phyloP scores from a whole-genome alignment of 2,329 filamentous ascomycete species.

The Colletotrichum tofieldiae region DNA sequence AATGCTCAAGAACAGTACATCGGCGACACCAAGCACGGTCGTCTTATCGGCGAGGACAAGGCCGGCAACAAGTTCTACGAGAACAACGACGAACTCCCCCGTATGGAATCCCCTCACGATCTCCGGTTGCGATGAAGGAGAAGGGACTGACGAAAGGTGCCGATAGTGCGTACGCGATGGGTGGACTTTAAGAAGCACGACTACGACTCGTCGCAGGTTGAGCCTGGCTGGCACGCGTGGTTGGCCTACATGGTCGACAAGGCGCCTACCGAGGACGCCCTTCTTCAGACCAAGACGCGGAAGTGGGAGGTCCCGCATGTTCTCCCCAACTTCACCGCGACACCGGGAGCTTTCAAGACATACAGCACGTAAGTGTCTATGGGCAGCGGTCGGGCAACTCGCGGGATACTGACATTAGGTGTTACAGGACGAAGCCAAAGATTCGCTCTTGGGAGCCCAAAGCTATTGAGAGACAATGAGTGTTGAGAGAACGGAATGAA shows the following conservation, averaged over 20 bases:
- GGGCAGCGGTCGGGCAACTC: background rate
- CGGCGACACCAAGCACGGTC: constrained; percentile 95
- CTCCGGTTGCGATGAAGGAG: constrained; percentile 28
- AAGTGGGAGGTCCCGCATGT: constrained; percentile 83
- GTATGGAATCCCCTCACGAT: constrained; percentile 65
- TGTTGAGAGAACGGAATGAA: constrained; percentile 8
- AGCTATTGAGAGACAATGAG: constrained; percentile 46
- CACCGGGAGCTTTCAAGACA: constrained; percentile 87
- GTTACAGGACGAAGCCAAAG: constrained; percentile 68
- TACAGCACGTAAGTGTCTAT: constrained; percentile 89
- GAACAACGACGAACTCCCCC: constrained; percentile 93
- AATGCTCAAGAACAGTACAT: constrained; percentile 64
- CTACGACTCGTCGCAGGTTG: constrained; percentile 86
- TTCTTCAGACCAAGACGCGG: constrained; percentile 77
- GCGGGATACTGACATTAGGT: constrained; percentile 1
- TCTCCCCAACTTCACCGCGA: constrained; percentile 82
- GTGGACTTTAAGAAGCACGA: constrained; percentile 95
- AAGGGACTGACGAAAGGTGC: constrained; percentile 32
- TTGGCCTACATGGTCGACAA: constrained; percentile 94
- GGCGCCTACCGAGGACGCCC: constrained; percentile 82
- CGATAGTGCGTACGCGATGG: constrained; percentile 91
- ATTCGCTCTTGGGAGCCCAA: constrained; percentile 67
- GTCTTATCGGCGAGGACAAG: constrained; percentile 86
- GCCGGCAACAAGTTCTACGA: constrained; percentile 99
- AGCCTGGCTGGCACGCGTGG: constrained; percentile 99